Percentiles rank a stretch among this genome's conserved stretches.
phyloP scores from a whole-genome alignment of 768 basidiomycete genomes.

The Scleroderma citrinum region DNA sequence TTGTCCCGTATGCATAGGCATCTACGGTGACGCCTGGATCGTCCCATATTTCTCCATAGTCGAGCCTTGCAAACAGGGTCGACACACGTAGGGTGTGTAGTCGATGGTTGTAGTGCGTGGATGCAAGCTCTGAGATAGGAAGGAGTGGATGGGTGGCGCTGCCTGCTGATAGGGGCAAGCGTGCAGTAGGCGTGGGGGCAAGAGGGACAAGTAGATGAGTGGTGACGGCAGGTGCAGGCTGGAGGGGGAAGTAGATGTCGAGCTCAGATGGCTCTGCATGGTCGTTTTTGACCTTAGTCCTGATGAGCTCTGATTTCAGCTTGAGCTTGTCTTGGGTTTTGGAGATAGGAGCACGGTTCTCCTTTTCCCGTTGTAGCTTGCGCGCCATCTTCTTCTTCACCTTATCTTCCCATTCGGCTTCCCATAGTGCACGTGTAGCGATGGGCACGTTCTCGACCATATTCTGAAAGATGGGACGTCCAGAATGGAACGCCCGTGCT shows the following conservation, averaged over 20 bases:
- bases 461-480: constrained; percentile 73
- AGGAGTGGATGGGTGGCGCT: constrained; percentile 34
- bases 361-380: constrained; percentile 17
- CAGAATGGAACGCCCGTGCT: constrained; percentile 69
- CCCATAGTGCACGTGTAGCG: constrained; percentile 65
- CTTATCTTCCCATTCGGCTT: constrained; percentile 65
- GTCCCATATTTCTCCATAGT: constrained; percentile 61
- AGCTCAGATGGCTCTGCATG: constrained; percentile 34
- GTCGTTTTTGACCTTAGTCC: background rate
- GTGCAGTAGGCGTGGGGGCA: constrained; percentile 64
- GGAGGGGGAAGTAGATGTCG: constrained; percentile 56
- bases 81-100: constrained; percentile 60
- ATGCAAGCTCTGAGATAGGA: constrained; percentile 46
- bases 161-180: constrained; percentile 47
- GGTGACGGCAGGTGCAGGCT: constrained; percentile 36
- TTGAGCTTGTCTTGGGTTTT: constrained; percentile 27
- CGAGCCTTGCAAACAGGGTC: constrained; percentile 64
- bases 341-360: constrained; percentile 12
- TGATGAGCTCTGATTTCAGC: constrained; percentile 11
- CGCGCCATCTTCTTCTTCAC: constrained; percentile 37
- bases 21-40: constrained; percentile 42
- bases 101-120: constrained; percentile 47
- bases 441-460: constrained; percentile 76
- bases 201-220: constrained; percentile 73
- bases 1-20: constrained; percentile 56